A percentile compares a stretch with the other conserved stretches of the same genome.
Evolutionary conservation across 2,329 filamentous ascomycete genomes (phyloP).

Genomic region (Plectosphaerella cucumerina): DNA sequence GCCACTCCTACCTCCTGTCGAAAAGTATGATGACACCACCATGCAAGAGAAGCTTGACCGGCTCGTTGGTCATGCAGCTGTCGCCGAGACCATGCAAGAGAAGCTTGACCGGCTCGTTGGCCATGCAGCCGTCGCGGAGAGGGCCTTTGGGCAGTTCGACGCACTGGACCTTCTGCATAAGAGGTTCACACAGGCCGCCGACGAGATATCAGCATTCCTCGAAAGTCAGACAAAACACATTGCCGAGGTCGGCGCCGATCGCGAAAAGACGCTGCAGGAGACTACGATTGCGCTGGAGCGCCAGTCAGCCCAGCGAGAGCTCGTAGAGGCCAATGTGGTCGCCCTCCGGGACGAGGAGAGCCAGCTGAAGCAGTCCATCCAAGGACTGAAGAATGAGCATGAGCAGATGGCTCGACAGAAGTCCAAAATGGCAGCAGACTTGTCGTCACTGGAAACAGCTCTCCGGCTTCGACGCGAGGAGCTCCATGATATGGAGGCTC

Average conservation of each 20-base stretch:
- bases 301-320: constrained; percentile 61
- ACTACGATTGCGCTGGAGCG: constrained; percentile 78
- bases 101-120: constrained; percentile 47
- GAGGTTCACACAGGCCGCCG: constrained; percentile 79
- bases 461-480: constrained; percentile 86
- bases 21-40: constrained; percentile 17
- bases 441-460: constrained; percentile 87
- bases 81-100: constrained; percentile 46
- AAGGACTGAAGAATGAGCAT: constrained; percentile 60
- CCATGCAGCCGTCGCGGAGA: constrained; percentile 61
- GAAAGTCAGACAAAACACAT: constrained; percentile 71
- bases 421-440: constrained; percentile 74
- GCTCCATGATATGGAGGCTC: constrained; percentile 82
- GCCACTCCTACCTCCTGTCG: constrained; percentile 5
- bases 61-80: constrained; percentile 60
- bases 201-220: constrained; percentile 80
- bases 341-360: constrained; percentile 48
- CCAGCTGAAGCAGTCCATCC: constrained; percentile 50
- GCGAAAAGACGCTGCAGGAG: constrained; percentile 75
- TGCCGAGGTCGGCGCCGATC: constrained; percentile 71
- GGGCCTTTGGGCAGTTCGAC: constrained; percentile 70
- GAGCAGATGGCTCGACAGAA: constrained; percentile 76
- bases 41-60: constrained; percentile 24
- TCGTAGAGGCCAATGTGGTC: constrained; percentile 52
- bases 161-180: constrained; percentile 85